phyloP scores from a whole-genome alignment of 2,329 filamentous ascomycete species.

The Cytospora piceae region DNA sequence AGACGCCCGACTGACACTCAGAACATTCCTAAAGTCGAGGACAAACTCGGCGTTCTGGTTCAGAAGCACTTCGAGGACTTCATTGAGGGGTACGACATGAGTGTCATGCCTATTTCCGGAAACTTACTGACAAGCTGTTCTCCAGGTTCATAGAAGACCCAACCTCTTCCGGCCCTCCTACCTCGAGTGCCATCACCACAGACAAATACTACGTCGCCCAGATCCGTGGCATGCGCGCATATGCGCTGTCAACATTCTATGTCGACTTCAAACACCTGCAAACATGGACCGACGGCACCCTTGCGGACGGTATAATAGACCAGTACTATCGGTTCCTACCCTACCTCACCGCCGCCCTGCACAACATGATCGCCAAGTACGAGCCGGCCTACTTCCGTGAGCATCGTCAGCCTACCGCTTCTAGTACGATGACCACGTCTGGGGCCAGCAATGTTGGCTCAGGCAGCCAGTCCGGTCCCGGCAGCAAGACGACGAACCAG shows the following conservation, averaged over 20 bases:
- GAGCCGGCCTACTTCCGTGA: slow-evolving; percentile 93
- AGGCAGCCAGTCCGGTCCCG: slow-evolving; percentile 66
- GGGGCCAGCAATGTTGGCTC: slow-evolving; percentile 65
- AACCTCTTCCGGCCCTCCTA: slow-evolving; percentile 62
- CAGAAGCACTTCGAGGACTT: slow-evolving; percentile 80
- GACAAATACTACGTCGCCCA: slow-evolving; percentile 86
- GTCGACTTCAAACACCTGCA: slow-evolving; percentile 86
- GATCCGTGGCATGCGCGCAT: slow-evolving; percentile 75
- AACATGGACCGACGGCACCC: slow-evolving; percentile 73
- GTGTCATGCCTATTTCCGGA: slow-evolving; percentile 3
- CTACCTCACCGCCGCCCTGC: slow-evolving; percentile 84
- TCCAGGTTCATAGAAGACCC: slow-evolving; percentile 70
- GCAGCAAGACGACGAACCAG: slow-evolving; percentile 82
- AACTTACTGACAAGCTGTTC: slow-evolving; percentile 12
- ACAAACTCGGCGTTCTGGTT: slow-evolving; percentile 74
- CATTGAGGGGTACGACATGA: slow-evolving; percentile 67
- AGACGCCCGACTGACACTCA: slow-evolving; percentile 51
- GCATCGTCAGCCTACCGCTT: slow-evolving; percentile 82
- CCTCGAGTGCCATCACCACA: slow-evolving; percentile 72
- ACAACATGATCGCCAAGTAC: slow-evolving; percentile 93
- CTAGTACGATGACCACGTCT: slow-evolving; percentile 72
- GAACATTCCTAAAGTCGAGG: slow-evolving; percentile 72
- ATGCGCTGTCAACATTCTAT: slow-evolving; percentile 82
- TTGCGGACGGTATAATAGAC: slow-evolving; percentile 83
- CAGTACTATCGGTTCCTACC: slow-evolving; percentile 96